These are phyloP conservation scores for Klebsormidium nitens DNA, from an alignment of 139 green algal genomes.

Conservation along the genomic window DNA sequence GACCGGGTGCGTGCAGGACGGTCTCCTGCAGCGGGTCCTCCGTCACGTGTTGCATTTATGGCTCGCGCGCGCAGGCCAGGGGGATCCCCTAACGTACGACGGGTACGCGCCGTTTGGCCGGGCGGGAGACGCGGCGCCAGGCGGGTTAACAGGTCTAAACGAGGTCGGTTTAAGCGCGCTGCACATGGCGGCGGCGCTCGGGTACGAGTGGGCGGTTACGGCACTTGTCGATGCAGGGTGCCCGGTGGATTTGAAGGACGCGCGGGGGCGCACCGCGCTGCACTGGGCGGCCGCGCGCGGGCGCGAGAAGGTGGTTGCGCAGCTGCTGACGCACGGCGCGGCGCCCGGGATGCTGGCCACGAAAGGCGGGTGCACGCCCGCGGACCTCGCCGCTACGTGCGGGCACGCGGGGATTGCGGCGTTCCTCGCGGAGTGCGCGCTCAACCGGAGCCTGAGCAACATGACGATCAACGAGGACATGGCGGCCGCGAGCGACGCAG, in stretches of 20 bases:
- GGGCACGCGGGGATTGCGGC: slow-evolving; percentile 30
- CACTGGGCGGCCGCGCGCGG: slow-evolving; percentile 33
- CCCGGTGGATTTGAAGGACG: background rate
- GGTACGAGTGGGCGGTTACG: slow-evolving; percentile 6
- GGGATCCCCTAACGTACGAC: too few relatives aligned
- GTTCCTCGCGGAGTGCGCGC: slow-evolving; percentile 15
- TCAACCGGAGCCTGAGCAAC: slow-evolving; percentile 13
- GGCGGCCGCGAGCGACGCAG: too few relatives aligned
- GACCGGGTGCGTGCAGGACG: background rate
- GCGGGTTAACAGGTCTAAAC: background rate
- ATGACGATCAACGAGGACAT: too few relatives aligned
- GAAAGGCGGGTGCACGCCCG: slow-evolving; percentile 3
- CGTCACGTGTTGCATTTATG: background rate
- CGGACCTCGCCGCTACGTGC: slow-evolving; percentile 10
- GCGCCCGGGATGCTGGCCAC: background rate
- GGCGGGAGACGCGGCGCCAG: background rate
- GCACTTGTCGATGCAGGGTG: background rate
- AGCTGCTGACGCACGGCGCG: background rate
- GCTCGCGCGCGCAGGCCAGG: too few relatives aligned
- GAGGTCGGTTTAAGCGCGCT: slow-evolving; percentile 1
- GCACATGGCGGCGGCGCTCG: slow-evolving; percentile 16
- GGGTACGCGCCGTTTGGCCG: too few relatives aligned
- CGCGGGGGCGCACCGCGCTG: slow-evolving; percentile 1
- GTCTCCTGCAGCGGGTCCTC: background rate
- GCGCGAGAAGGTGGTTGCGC: slow-evolving; percentile 9